Percentiles rank a stretch among this genome's conserved stretches.
Evolutionary conservation across 345 rosid genomes (phyloP).

Genomic region (Zanthoxylum bungeanum): DNA sequence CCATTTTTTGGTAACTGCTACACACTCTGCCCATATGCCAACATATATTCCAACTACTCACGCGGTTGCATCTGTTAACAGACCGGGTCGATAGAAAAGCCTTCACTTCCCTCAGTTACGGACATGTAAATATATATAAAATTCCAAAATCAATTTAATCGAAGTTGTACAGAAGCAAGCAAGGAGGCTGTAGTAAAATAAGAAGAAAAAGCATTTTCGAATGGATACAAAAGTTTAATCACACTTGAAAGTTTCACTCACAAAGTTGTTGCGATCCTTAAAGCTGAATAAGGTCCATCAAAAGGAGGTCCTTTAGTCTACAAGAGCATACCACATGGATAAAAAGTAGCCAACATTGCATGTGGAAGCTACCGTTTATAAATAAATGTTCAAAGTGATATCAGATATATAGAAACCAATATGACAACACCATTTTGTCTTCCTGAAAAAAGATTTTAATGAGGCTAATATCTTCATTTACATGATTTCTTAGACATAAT

Average conservation of each 20-base stretch:
- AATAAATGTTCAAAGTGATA: not conserved
- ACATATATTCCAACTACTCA: too few species aligned
- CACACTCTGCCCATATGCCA: too few species aligned
- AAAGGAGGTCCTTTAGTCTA: not conserved
- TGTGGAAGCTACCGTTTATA: not conserved
- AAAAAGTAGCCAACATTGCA: slow-evolving; percentile 12
- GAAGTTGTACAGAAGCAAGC: not conserved
- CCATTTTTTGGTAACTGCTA: too few species aligned
- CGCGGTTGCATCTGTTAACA: too few species aligned
- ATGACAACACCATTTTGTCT: too few species aligned
- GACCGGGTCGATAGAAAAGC: too few species aligned
- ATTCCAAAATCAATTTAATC: not conserved
- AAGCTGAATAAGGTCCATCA: not conserved
- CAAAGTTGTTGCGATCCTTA: not conserved
- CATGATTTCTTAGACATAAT: too few species aligned
- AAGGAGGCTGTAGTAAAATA: too few species aligned
- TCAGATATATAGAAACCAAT: too few species aligned
- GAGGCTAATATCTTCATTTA: too few species aligned
- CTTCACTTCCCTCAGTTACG: too few species aligned
- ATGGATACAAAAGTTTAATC: not conserved
- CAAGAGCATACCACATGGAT: slow-evolving; percentile 8
- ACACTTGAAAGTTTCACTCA: not conserved
- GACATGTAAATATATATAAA: not conserved
- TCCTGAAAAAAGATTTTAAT: too few species aligned
- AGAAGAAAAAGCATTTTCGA: not conserved